Evolutionary conservation across 306 rosid species (phyloP).

Genomic region (Trifolium pratense): DNA sequence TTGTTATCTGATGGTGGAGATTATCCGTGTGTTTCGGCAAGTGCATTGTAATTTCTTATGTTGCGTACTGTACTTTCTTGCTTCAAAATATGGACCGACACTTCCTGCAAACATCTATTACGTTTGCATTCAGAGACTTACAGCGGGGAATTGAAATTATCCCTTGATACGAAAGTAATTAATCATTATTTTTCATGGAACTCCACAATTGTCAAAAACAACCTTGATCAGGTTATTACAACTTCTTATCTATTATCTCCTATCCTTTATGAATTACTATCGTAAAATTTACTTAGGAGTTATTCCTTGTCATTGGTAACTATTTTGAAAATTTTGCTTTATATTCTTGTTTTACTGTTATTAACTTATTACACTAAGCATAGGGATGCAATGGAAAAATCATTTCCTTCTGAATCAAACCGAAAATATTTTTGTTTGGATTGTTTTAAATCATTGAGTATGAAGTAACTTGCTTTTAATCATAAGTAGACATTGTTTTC

Average conservation of each 20-base stretch:
- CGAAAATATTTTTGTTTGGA: no score
- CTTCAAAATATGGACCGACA: not conserved
- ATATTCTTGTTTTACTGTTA: not conserved
- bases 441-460: not conserved
- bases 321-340: not conserved
- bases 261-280: not conserved
- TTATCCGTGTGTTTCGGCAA: constrained; percentile 39
- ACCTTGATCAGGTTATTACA: constrained; percentile 40
- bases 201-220: constrained; percentile 24
- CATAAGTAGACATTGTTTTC: not conserved
- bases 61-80: not conserved
- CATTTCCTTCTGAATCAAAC: no score
- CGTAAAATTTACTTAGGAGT: not conserved
- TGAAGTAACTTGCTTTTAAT: constrained; percentile 12
- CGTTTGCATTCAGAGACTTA: constrained; percentile 22
- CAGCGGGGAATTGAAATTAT: constrained; percentile 12
- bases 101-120: constrained; percentile 9
- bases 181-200: constrained; percentile 9
- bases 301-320: constrained; percentile 5
- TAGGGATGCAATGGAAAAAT: not conserved
- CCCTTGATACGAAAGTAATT: constrained; percentile 13
- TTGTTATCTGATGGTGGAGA: constrained; percentile 68
- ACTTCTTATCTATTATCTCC: constrained; percentile 14
- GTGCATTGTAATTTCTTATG: constrained; percentile 28
- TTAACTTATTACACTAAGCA: not conserved